phyloP scores from a whole-genome alignment of 2,329 filamentous ascomycete genomes.

The Ophiostoma sp. region DNA sequence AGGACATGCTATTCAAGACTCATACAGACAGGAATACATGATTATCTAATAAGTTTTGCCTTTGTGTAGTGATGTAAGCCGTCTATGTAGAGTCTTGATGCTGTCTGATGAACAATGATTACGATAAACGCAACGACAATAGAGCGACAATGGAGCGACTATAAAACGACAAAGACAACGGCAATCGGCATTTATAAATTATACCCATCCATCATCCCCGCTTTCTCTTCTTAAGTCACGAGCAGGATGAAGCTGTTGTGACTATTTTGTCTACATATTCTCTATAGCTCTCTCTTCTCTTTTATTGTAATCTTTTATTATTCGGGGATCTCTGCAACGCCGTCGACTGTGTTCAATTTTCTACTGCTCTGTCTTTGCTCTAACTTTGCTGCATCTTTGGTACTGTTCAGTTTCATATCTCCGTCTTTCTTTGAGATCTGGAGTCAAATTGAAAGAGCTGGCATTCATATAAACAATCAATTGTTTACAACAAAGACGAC shows the following conservation, averaged over 20 bases:
- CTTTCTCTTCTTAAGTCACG: neutral
- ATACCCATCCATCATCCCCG: neutral
- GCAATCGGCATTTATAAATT: neutral
- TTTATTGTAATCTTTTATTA: neutral
- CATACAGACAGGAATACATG: constrained; percentile 13
- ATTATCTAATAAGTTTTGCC: neutral
- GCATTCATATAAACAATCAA: neutral
- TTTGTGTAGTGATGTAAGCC: constrained; percentile 5
- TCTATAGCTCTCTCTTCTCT: constrained; percentile 6
- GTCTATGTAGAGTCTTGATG: constrained; percentile 8
- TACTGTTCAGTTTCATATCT: neutral
- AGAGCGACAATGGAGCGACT: neutral
- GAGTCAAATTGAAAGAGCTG: neutral
- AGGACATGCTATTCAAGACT: constrained; percentile 13
- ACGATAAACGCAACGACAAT: neutral
- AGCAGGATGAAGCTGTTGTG: neutral
- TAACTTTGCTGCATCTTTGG: neutral
- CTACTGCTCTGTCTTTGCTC: neutral
- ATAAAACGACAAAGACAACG: neutral
- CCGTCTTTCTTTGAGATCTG: neutral
- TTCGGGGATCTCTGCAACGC: neutral
- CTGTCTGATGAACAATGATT: neutral
- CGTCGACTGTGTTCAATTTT: neutral
- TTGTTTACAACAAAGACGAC: neutral
- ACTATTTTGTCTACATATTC: neutral